phyloP scores from a whole-genome alignment of 164 flowering plant genomes.

The Chimonanthus praecox region DNA sequence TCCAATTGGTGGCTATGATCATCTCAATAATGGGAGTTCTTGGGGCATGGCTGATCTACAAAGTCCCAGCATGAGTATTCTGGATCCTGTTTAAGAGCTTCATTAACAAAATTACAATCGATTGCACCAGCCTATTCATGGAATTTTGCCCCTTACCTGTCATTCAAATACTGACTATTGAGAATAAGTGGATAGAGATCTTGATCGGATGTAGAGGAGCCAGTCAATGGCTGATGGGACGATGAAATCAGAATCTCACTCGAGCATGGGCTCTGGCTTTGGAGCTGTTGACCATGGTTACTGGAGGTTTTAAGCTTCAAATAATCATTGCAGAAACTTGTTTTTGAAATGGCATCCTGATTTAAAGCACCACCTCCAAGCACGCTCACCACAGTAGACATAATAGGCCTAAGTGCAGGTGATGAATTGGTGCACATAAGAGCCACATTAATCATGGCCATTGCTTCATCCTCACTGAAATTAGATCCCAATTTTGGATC shows the following conservation, averaged over 20 bases:
- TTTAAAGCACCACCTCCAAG: slow-evolving; percentile 43
- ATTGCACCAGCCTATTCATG: background rate
- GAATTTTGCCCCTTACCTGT: background rate
- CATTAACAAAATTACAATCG: background rate
- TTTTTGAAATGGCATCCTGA: slow-evolving; percentile 34
- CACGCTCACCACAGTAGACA: slow-evolving; percentile 56
- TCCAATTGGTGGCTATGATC: background rate
- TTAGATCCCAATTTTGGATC: slow-evolving; percentile 48
- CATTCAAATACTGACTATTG: slow-evolving; percentile 21
- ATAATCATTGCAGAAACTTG: slow-evolving; percentile 8
- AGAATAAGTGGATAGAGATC: slow-evolving; percentile 38
- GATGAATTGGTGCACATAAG: slow-evolving; percentile 54
- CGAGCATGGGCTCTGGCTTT: slow-evolving; percentile 4
- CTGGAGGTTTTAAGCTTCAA: slow-evolving; percentile 8
- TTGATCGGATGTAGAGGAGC: slow-evolving; percentile 23
- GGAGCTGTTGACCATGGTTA: background rate
- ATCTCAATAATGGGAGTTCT: background rate
- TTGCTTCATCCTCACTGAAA: slow-evolving; percentile 44
- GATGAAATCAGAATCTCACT: slow-evolving; percentile 11
- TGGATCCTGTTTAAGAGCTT: background rate
- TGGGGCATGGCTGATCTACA: background rate
- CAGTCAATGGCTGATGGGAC: slow-evolving; percentile 20
- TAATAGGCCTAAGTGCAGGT: slow-evolving; percentile 51
- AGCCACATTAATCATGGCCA: slow-evolving; percentile 52
- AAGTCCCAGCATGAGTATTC: background rate